Conservation (phyloP, 352 stramenopile species). For the Phytopythium chamaehyphon region DNA sequence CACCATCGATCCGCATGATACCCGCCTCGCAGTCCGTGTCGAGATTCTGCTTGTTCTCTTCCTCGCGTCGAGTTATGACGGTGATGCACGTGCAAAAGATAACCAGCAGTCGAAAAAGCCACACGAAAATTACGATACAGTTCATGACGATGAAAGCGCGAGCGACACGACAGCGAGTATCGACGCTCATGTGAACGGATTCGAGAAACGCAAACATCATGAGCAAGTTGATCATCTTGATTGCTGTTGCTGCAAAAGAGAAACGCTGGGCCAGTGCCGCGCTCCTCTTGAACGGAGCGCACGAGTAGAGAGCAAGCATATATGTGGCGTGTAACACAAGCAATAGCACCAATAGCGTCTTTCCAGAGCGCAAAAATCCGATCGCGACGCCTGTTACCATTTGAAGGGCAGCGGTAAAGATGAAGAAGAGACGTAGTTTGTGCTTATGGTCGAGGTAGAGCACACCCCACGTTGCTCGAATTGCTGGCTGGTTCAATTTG, state of each 20-base stretch:
- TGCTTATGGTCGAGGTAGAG: constrained; percentile 50
- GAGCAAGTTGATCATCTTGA: constrained; percentile 46
- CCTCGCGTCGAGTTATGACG: constrained; percentile 3
- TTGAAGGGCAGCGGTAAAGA: constrained; percentile 35
- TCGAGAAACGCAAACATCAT: constrained; percentile 46
- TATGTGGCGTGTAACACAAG: constrained; percentile 41
- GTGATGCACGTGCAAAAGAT: constrained; percentile 29
- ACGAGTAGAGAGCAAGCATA: constrained; percentile 22
- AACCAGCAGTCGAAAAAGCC: constrained; percentile 44
- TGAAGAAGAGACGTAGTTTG: constrained; percentile 43
- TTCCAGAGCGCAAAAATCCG: constrained; percentile 32
- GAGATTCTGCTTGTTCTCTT: constrained; percentile 2
- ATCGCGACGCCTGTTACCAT: constrained; percentile 39
- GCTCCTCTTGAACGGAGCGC: constrained; percentile 18
- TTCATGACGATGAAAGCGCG: constrained; percentile 46
- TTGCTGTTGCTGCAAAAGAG: constrained; percentile 20
- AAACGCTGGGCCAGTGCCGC: constrained; percentile 13
- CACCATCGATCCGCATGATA: constrained; percentile 3
- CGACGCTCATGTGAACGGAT: constrained; percentile 18
- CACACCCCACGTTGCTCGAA: constrained; percentile 36
- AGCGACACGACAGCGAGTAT: constrained; percentile 18
- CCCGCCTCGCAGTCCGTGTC: background rate
- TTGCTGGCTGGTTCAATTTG: constrained; percentile 27
- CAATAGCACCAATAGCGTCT: constrained; percentile 34
- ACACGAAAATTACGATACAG: constrained; percentile 32